Evolutionary conservation across 2,329 filamentous ascomycete species (phyloP).

Genomic region (Fusarium lateritium): DNA sequence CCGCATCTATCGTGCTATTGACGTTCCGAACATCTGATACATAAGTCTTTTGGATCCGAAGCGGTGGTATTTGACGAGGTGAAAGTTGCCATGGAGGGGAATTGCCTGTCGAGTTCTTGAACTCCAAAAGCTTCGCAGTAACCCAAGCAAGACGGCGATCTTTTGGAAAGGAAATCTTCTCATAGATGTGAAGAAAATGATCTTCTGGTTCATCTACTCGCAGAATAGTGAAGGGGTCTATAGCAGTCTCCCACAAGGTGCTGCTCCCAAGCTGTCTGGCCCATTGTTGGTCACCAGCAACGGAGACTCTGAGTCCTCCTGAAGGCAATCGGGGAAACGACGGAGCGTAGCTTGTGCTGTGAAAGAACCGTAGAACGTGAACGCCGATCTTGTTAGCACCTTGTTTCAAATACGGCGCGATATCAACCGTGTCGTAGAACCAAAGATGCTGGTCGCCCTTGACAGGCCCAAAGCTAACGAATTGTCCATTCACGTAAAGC

Average conservation of each 20-base stretch:
- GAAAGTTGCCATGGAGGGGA: conserved; percentile 2
- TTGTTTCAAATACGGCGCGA: background rate
- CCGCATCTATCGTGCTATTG: background rate
- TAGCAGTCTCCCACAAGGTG: background rate
- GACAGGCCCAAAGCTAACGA: background rate
- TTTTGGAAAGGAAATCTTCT: background rate
- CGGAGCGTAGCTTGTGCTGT: background rate
- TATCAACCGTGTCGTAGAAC: conserved; percentile 7
- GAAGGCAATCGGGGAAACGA: conserved; percentile 1
- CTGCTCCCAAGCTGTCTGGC: background rate
- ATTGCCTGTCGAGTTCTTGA: background rate
- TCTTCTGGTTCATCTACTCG: background rate
- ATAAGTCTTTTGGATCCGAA: accelerated
- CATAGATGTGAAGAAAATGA: conserved; percentile 12
- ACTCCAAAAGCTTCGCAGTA: background rate
- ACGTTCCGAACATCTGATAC: conserved; percentile 1
- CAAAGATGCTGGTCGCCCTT: conserved; percentile 6
- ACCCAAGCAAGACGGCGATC: background rate
- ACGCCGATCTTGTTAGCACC: background rate
- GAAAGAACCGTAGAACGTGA: conserved; percentile 1
- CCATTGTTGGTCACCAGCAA: background rate
- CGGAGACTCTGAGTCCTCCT: background rate
- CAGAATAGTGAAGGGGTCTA: background rate
- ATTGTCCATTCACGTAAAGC: background rate
- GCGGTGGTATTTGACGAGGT: background rate